phyloP scores from a whole-genome alignment of 2,329 filamentous ascomycete species.

The Phaeoacremonium minimum region DNA sequence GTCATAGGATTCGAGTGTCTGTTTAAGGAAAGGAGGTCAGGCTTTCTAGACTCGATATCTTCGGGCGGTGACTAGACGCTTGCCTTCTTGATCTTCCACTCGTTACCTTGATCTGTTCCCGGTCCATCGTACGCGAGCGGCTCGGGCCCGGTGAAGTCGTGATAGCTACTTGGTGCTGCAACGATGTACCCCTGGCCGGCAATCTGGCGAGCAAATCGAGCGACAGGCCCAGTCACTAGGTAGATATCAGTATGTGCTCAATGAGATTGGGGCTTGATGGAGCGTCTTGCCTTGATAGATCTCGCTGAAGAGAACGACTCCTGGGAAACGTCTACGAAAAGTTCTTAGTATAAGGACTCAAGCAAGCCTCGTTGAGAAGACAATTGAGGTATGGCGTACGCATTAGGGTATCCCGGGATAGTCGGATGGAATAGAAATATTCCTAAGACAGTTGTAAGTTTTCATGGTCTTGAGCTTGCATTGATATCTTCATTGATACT shows the following conservation, averaged over 20 bases:
- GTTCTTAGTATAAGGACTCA: neutral
- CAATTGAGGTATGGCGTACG: no score
- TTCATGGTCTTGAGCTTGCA: neutral
- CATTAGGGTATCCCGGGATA: slow-evolving; percentile 80
- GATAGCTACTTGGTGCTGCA: slow-evolving; percentile 84
- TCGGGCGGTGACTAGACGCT: neutral
- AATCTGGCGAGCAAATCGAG: slow-evolving; percentile 86
- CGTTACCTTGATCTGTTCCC: slow-evolving; percentile 84
- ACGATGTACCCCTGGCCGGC: slow-evolving; percentile 91
- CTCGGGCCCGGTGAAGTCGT: slow-evolving; percentile 86
- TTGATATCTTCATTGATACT: slow-evolving; percentile 8
- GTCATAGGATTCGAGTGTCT: slow-evolving; percentile 84
- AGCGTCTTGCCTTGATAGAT: slow-evolving; percentile 83
- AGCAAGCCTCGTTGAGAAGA: no score
- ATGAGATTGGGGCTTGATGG: no score
- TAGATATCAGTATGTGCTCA: no score
- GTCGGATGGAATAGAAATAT: slow-evolving; percentile 86
- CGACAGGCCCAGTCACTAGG: slow-evolving; percentile 82
- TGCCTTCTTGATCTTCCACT: slow-evolving; percentile 79
- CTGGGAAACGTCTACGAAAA: slow-evolving; percentile 65
- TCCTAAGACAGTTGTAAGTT: slow-evolving; percentile 42
- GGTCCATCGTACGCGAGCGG: slow-evolving; percentile 80
- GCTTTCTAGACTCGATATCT: slow-evolving; percentile 1
- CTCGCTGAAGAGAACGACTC: slow-evolving; percentile 84
- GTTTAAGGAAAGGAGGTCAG: slow-evolving; percentile 2